Evolutionary conservation across 2,329 filamentous ascomycete genomes (phyloP).

Genomic region (Aspergillus intermedius): DNA sequence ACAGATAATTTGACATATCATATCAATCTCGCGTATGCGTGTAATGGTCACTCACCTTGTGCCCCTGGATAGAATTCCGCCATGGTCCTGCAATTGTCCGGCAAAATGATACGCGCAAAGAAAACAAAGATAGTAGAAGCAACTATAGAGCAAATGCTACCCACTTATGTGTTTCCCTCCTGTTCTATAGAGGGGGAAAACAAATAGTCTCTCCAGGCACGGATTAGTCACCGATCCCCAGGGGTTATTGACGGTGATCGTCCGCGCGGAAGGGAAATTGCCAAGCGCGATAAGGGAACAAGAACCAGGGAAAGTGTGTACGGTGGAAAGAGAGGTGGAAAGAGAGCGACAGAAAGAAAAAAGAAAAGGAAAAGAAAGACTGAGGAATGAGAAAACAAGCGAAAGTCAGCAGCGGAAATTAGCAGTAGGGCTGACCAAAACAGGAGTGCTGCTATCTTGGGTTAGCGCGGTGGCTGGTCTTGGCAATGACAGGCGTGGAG

Average conservation of each 20-base stretch:
- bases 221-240: too few relatives aligned
- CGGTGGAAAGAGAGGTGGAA: not conserved
- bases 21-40: not conserved
- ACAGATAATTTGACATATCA: not conserved
- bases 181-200: too few relatives aligned
- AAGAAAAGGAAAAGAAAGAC: not conserved
- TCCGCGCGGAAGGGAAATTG: too few relatives aligned
- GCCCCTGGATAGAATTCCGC: not conserved
- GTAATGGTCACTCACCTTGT: not conserved
- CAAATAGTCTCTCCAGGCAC: too few relatives aligned
- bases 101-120: not conserved
- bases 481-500: not conserved
- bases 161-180: too few relatives aligned
- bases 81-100: not conserved
- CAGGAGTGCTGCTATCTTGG: not conserved
- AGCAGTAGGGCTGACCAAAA: not conserved
- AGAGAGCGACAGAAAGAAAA: not conserved
- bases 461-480: not conserved
- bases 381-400: not conserved
- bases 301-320: not conserved
- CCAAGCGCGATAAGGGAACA: not conserved
- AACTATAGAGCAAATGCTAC: too few relatives aligned
- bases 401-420: not conserved
- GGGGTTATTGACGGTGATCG: too few relatives aligned
- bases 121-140: not conserved